Percentiles rank a stretch among this genome's conserved stretches.
These are phyloP conservation scores for Angomonas desouzai DNA, from an alignment of 208 protist species.

Conservation along the genomic window DNA sequence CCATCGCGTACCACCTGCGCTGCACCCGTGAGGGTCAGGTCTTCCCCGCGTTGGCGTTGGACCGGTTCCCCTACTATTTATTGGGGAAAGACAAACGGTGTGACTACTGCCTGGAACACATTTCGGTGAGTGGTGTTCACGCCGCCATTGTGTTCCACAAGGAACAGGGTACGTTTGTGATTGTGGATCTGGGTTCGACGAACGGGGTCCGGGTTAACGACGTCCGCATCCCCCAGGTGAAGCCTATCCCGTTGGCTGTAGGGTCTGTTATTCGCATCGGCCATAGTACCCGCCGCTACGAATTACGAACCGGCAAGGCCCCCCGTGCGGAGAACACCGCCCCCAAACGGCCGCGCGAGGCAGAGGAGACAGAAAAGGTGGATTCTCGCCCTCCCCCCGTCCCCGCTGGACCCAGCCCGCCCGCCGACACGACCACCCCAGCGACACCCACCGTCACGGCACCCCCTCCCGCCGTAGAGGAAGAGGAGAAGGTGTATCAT, in stretches of 20 bases:
- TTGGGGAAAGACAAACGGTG: conserved; percentile 72
- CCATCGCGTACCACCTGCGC: conserved; percentile 56
- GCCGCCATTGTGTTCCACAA: conserved; percentile 82
- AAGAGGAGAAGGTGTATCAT: conserved; percentile 22
- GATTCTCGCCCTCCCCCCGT: too few species aligned
- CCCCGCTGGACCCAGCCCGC: neutral
- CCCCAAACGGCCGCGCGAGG: conserved; percentile 18
- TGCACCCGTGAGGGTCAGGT: conserved; percentile 49
- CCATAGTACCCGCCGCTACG: conserved; percentile 73
- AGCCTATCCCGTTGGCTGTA: conserved; percentile 56
- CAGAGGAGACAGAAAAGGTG: too few species aligned
- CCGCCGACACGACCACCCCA: neutral
- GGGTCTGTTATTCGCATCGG: conserved; percentile 66
- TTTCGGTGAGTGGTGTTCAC: conserved; percentile 81
- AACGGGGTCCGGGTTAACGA: conserved; percentile 79
- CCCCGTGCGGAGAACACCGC: neutral
- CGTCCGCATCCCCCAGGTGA: conserved; percentile 37
- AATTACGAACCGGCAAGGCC: conserved; percentile 43
- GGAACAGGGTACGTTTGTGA: conserved; percentile 68
- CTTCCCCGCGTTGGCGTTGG: conserved; percentile 54
- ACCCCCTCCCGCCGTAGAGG: neutral
- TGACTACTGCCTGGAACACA: conserved; percentile 88
- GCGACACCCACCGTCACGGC: neutral
- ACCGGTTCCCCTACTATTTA: conserved; percentile 86
- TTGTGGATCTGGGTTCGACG: conserved; percentile 84